phyloP scores from a whole-genome alignment of 139 green algal species.

The Auxenochlorella protothecoides region DNA sequence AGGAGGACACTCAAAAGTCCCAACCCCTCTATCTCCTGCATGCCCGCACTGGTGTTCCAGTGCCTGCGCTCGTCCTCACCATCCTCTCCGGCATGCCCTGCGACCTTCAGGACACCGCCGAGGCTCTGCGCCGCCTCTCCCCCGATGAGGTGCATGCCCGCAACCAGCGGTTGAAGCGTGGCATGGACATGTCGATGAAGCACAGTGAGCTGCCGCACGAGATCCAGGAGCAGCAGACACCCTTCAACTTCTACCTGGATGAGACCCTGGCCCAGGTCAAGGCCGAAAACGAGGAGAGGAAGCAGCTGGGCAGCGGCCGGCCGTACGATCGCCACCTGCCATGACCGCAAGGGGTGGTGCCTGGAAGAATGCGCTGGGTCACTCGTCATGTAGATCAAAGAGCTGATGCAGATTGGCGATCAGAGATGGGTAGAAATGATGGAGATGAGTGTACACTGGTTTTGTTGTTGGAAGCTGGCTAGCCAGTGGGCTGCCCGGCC shows the following conservation, averaged over 20 bases:
- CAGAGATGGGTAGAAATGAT: too few species aligned
- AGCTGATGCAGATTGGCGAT: too few species aligned
- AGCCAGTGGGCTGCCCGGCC: too few species aligned
- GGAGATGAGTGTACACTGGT: too few species aligned
- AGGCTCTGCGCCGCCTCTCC: slow-evolving; percentile 82
- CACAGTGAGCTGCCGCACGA: slow-evolving; percentile 75
- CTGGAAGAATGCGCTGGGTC: too few species aligned
- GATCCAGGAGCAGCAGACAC: slow-evolving; percentile 83
- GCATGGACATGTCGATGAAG: slow-evolving; percentile 87
- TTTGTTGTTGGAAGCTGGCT: too few species aligned
- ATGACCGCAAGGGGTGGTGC: slow-evolving; percentile 4
- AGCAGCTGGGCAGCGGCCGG: slow-evolving; percentile 37
- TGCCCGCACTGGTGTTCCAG: too few species aligned
- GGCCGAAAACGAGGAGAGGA: slow-evolving; percentile 39
- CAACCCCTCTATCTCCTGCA: neutral
- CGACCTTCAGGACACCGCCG: slow-evolving; percentile 69
- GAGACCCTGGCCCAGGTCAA: slow-evolving; percentile 36
- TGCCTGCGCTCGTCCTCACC: too few species aligned
- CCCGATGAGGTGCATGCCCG: slow-evolving; percentile 77
- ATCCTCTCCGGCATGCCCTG: neutral
- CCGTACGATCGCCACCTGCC: slow-evolving; percentile 64
- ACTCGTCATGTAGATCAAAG: too few species aligned
- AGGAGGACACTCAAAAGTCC: too few species aligned
- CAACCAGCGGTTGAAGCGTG: slow-evolving; percentile 87
- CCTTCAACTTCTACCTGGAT: slow-evolving; percentile 72